Evolutionary conservation across 2,329 filamentous ascomycete species (phyloP).

Genomic region (Alternaria panax): DNA sequence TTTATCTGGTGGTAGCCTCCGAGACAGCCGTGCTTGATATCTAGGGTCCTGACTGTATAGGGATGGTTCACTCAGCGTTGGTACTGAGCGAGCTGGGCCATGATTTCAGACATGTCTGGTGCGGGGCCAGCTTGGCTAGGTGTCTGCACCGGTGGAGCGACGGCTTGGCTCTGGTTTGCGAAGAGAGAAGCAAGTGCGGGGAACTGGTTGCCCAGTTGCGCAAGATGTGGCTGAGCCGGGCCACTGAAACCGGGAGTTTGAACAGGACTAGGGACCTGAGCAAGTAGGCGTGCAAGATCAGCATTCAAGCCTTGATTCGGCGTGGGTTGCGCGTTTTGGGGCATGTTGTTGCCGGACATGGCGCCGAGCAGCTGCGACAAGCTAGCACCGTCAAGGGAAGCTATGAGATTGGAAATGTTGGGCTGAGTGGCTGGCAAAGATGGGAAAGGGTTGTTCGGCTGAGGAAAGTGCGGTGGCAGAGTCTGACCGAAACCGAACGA

Average conservation of each 20-base stretch:
- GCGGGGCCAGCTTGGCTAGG: slow-evolving; percentile 33
- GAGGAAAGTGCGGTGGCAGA: slow-evolving; percentile 42
- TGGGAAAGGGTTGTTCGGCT: slow-evolving; percentile 48
- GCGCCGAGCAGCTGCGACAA: slow-evolving; percentile 74
- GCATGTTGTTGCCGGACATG: slow-evolving; percentile 52
- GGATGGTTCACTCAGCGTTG: slow-evolving; percentile 53
- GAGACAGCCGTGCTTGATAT: slow-evolving; percentile 9
- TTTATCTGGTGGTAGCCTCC: slow-evolving; percentile 5
- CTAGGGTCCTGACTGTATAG: slow-evolving; percentile 3
- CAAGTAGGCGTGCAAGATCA: slow-evolving; percentile 51
- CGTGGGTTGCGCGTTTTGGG: slow-evolving; percentile 52
- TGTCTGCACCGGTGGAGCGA: slow-evolving; percentile 42
- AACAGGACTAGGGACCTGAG: slow-evolving; percentile 39
- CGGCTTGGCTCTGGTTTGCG: slow-evolving; percentile 30
- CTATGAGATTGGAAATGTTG: slow-evolving; percentile 71
- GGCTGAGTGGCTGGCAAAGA: slow-evolving; percentile 38
- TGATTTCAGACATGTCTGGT: slow-evolving; percentile 72
- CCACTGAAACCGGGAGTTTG: slow-evolving; percentile 34
- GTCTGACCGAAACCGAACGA: slow-evolving; percentile 39
- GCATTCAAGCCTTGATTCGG: slow-evolving; percentile 40
- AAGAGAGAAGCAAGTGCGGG: slow-evolving; percentile 42
- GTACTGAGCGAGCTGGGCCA: slow-evolving; percentile 74
- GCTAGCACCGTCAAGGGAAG: slow-evolving; percentile 71
- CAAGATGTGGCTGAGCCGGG: slow-evolving; percentile 27
- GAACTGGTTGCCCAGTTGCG: slow-evolving; percentile 42